phyloP scores from a whole-genome alignment of 1,284 basidiomycete genomes.

The Ganoderma sp. region DNA sequence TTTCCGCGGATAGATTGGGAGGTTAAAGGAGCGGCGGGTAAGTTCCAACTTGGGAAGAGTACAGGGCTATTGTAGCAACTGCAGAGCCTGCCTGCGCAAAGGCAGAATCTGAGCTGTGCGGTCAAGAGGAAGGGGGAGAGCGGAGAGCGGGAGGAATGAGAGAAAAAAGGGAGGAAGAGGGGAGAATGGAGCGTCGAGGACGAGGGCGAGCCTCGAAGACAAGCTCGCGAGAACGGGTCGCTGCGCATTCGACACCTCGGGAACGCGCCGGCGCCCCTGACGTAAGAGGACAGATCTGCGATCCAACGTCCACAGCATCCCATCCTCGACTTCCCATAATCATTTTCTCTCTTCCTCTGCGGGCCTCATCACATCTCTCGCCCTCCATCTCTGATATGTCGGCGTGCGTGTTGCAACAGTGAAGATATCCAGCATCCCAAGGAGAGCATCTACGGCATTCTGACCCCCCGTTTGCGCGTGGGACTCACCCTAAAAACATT shows the following conservation, averaged over 20 bases:
- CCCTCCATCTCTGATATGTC: constrained; percentile 19
- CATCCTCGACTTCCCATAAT: not conserved
- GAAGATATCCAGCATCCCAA: not conserved
- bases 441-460: no score
- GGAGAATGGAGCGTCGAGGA: constrained; percentile 8
- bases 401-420: no score
- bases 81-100: constrained; percentile 32
- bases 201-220: constrained; percentile 14
- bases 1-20: constrained; percentile 4
- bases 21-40: constrained; percentile 24
- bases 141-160: not conserved
- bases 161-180: not conserved
- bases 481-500: not conserved
- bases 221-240: constrained; percentile 3
- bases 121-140: constrained; percentile 10
- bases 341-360: not conserved
- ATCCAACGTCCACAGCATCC: not conserved
- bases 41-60: constrained; percentile 8
- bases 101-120: constrained; percentile 27
- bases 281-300: constrained; percentile 3
- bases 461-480: not conserved
- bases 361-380: constrained; percentile 21
- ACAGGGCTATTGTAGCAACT: constrained; percentile 19
- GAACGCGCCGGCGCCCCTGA: not conserved
- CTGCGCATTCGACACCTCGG: constrained; percentile 18